Evolutionary conservation across 331 rosid species (phyloP).

Genomic region (Saraca asoca): DNA sequence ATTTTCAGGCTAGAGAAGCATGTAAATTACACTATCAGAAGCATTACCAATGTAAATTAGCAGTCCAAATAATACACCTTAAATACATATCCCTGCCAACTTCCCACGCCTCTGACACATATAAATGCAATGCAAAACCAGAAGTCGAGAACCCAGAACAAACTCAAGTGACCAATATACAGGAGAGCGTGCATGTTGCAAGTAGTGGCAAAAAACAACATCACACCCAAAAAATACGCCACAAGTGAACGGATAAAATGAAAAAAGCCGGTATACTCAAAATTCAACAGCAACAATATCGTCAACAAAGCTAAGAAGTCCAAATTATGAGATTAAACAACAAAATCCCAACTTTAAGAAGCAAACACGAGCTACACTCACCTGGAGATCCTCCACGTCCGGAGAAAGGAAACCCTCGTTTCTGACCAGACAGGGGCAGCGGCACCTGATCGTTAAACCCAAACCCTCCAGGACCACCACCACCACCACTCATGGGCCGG

Average conservation of each 20-base stretch:
- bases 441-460: conserved; percentile 49
- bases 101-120: background rate
- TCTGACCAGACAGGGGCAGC: conserved; percentile 66
- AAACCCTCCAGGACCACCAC: conserved; percentile 51
- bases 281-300: background rate
- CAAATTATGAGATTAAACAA: background rate
- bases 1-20: conserved; percentile 15
- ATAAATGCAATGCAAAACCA: conserved; percentile 2
- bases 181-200: background rate
- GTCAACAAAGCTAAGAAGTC: background rate
- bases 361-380: conserved; percentile 26
- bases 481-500: conserved; percentile 36
- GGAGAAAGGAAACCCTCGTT: conserved; percentile 69
- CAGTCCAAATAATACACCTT: background rate
- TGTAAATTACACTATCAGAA: no score
- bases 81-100: background rate
- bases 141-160: conserved; percentile 13
- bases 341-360: background rate
- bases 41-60: background rate
- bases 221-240: background rate
- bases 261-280: background rate
- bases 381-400: conserved; percentile 76
- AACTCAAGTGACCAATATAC: conserved; percentile 4
- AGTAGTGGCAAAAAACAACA: background rate
- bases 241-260: background rate